These are phyloP conservation scores for Physcomitrellopsis africana DNA, from an alignment of 225 moss, liverwort and hornwort genomes.

Conservation along the genomic window DNA sequence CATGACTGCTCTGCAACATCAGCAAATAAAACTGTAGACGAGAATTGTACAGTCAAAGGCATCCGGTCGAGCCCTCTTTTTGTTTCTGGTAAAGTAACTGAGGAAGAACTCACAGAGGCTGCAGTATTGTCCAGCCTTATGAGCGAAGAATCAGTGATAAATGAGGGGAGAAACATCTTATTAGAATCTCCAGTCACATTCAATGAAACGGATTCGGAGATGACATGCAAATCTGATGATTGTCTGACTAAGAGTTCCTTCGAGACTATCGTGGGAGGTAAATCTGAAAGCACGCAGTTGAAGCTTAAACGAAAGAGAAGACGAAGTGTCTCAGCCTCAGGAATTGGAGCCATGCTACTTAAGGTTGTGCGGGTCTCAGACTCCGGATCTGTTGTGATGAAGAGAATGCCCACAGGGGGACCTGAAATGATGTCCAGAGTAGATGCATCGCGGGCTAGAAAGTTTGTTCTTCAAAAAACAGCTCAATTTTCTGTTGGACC, in stretches of 20 bases:
- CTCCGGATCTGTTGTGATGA: slow-evolving; percentile 41
- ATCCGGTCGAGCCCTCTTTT: slow-evolving; percentile 19
- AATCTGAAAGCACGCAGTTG: slow-evolving; percentile 30
- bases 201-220: background rate
- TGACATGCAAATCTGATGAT: slow-evolving; percentile 27
- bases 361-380: slow-evolving; percentile 57
- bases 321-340: slow-evolving; percentile 52
- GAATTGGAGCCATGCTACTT: slow-evolving; percentile 60
- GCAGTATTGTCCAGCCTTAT: slow-evolving; percentile 49
- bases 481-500: slow-evolving; percentile 6
- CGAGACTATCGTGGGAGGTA: slow-evolving; percentile 26
- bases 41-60: too few relatives aligned
- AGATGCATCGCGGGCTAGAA: slow-evolving; percentile 32
- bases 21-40: too few relatives aligned
- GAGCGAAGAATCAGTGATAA: background rate
- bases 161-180: too few relatives aligned
- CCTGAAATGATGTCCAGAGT: slow-evolving; percentile 44
- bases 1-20: slow-evolving; percentile 6
- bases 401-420: slow-evolving; percentile 51
- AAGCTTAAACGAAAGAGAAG: slow-evolving; percentile 41
- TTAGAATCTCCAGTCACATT: too few relatives aligned
- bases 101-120: slow-evolving; percentile 57
- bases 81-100: slow-evolving; percentile 48
- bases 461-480: slow-evolving; percentile 28
- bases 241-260: slow-evolving; percentile 31